A percentile compares a stretch with the other conserved stretches of the same genome.
Evolutionary conservation across 2,329 filamentous ascomycete genomes (phyloP).

Genomic region (Monilinia vaccinii-corymbosi): DNA sequence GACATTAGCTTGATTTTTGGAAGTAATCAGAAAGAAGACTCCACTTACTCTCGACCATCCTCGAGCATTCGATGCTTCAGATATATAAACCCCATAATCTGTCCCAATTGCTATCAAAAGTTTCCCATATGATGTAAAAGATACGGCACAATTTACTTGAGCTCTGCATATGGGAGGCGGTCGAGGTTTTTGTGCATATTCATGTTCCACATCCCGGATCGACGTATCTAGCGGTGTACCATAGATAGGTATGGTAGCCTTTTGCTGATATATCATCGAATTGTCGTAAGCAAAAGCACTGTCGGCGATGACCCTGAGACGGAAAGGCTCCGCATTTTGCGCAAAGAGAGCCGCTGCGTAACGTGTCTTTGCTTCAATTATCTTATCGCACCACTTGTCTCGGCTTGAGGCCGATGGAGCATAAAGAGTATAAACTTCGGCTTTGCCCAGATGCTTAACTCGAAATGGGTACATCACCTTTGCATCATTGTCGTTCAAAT

Average conservation of each 20-base stretch:
- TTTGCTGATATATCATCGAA: slow-evolving; percentile 39
- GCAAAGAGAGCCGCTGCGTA: slow-evolving; percentile 82
- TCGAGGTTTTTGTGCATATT: slow-evolving; percentile 60
- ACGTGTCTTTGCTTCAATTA: slow-evolving; percentile 87
- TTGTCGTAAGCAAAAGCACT: slow-evolving; percentile 76
- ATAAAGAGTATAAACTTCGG: slow-evolving; percentile 82
- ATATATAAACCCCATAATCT: slow-evolving; percentile 86
- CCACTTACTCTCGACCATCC: slow-evolving; percentile 78
- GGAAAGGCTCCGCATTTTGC: slow-evolving; percentile 94
- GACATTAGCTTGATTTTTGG: slow-evolving; percentile 13
- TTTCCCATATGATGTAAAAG: slow-evolving; percentile 76
- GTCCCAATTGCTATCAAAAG: slow-evolving; percentile 90
- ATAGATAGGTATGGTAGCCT: slow-evolving; percentile 66
- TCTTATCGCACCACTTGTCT: slow-evolving; percentile 85
- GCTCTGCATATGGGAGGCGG: slow-evolving; percentile 75
- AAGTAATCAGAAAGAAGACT: background rate
- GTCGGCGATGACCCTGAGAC: slow-evolving; percentile 83
- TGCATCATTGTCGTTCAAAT: slow-evolving; percentile 36
- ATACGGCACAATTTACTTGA: slow-evolving; percentile 84
- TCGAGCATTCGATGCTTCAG: slow-evolving; percentile 79
- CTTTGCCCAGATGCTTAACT: slow-evolving; percentile 86
- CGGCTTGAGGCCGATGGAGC: slow-evolving; percentile 67
- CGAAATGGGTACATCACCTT: slow-evolving; percentile 76
- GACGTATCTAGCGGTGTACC: slow-evolving; percentile 88
- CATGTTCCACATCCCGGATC: slow-evolving; percentile 77